Base-by-base conservation (phyloP, 768 basidiomycete species). In the Cystobasidium ongulense region DNA sequence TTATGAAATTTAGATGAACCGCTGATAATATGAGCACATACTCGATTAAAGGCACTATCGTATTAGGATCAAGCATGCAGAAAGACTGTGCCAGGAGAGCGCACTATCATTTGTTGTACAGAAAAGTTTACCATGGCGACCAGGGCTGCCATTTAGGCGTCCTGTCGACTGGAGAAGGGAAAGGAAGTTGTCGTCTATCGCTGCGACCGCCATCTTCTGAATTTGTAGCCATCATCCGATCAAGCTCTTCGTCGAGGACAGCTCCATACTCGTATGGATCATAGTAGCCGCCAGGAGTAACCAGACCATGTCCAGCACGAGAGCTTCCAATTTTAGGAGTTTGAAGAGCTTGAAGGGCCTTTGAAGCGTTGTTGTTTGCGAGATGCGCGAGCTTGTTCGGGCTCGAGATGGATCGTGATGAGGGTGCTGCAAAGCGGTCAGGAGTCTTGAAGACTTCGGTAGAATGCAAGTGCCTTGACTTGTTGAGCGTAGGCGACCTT, bases 141-240 rank as follows among this genome's bases (percentile, higher is more conserved):
- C 68, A 71, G n/a, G 68, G 68, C 54, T 71, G 68, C 50, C 53
- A 71, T 59, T 71, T 71, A 7, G 68, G 68, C 10, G 68, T 71
- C 15, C 53, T 29, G 41, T 57, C 53, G 54, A 71, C 23, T 21
- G 68, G 68, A 21, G 68, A 71, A 25, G 68, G 68, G 68, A 71
- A 71, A 71, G 68, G 68, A n/a, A 71, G 68, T n/a, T 53, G 36
- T 38, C 68, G 7, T 50, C 65, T 46, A 41, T 53, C 50, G 65
- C 50, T 21, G 53, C 25, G 33, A 15, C 53, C 23, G 25, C 36
- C 29, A 33, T 36, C 68, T 23, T 36, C 50, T 36, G 35, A 33
- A 36, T 27, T 27, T 1, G 33, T 54, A 36, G 36, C 50, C 50
- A 53, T 53, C 66, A 71, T 71, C 13, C 68, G 29, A 27, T 71